These are phyloP conservation scores for Alternaria sp. DNA, from an alignment of 2,329 filamentous ascomycete genomes.

Conservation along the genomic window DNA sequence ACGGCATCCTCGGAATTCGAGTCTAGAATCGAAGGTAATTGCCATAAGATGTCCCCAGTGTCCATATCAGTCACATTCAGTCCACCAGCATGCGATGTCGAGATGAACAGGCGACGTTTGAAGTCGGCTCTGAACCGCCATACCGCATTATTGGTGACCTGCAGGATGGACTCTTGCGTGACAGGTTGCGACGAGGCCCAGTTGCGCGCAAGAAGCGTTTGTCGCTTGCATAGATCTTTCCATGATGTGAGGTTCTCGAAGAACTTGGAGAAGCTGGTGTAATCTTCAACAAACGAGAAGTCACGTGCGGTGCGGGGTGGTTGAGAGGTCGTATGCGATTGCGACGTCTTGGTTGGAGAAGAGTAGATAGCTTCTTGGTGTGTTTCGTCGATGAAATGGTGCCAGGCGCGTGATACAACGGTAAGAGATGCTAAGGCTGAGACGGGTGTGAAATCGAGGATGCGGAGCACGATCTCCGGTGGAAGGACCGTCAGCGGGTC, in stretches of 20 bases:
- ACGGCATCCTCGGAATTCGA: constrained; percentile 7
- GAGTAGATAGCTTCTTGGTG: constrained; percentile 16
- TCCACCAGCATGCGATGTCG: constrained; percentile 15
- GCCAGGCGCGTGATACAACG: constrained; percentile 12
- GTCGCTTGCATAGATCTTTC: constrained; percentile 13
- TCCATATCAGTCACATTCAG: constrained; percentile 15
- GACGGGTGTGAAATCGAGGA: constrained; percentile 16
- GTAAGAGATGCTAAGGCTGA: constrained; percentile 10
- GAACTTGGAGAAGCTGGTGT: constrained; percentile 15
- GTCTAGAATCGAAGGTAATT: constrained; percentile 6
- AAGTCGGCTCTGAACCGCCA: constrained; percentile 18
- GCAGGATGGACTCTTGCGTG: constrained; percentile 12
- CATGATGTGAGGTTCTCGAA: constrained; percentile 13
- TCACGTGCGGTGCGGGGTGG: constrained; percentile 4
- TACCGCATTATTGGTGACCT: constrained; percentile 10
- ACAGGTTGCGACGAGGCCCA: constrained; percentile 7
- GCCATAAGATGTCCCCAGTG: constrained; percentile 7
- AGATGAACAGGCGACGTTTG: constrained; percentile 17
- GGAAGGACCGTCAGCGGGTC: constrained; percentile 17
- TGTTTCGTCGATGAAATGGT: constrained; percentile 16
- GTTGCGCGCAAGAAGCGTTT: constrained; percentile 9
- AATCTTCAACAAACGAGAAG: constrained; percentile 5
- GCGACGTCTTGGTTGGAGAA: constrained; percentile 7
- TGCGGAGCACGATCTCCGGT: constrained; percentile 17
- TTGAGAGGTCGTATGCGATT: background rate